Percentiles rank a stretch among this genome's conserved stretches.
phyloP scores from a whole-genome alignment of 495 filamentous ascomycete species.

The Podospora australis region DNA sequence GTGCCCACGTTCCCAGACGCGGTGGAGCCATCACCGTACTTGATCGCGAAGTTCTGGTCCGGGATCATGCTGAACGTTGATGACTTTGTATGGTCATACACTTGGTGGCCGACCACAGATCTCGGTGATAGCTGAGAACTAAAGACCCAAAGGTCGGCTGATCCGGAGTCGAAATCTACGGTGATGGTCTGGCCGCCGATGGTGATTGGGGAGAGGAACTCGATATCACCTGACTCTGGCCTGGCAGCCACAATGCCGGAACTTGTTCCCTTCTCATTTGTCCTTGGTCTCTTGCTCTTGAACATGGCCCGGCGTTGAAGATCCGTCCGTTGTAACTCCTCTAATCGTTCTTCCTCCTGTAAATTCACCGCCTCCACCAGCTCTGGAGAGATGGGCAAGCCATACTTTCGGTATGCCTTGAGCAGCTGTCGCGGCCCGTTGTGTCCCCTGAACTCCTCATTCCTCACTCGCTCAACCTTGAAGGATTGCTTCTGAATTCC shows the following conservation, averaged over 20 bases:
- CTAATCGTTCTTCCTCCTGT: slow-evolving; percentile 11
- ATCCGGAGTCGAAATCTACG: slow-evolving; percentile 80
- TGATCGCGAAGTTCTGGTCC: slow-evolving; percentile 53
- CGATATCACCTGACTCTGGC: slow-evolving; percentile 55
- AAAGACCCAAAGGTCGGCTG: slow-evolving; percentile 80
- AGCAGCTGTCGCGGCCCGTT: slow-evolving; percentile 52
- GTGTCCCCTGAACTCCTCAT: slow-evolving; percentile 41
- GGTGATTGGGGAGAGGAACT: slow-evolving; percentile 64
- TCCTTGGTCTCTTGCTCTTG: slow-evolving; percentile 9
- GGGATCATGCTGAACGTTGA: slow-evolving; percentile 40
- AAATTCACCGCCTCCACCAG: slow-evolving; percentile 33
- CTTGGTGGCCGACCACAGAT: slow-evolving; percentile 43
- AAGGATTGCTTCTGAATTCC: slow-evolving; percentile 43
- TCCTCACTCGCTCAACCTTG: slow-evolving; percentile 53
- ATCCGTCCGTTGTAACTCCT: too few species aligned
- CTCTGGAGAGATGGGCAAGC: slow-evolving; percentile 41
- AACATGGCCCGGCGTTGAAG: neutral
- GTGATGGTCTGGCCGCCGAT: slow-evolving; percentile 70
- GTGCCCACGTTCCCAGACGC: slow-evolving; percentile 62
- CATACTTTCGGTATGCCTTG: slow-evolving; percentile 60
- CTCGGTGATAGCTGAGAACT: slow-evolving; percentile 51
- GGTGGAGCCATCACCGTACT: slow-evolving; percentile 67
- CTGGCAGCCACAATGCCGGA: slow-evolving; percentile 53
- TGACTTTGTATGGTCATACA: slow-evolving; percentile 59
- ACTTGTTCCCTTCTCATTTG: slow-evolving; percentile 2